Evolutionary conservation across 129 eudicot genomes (phyloP), one percentile per base, ranked within the genome.

Genomic region (Chrysanthemum lavandulifolium): DNA sequence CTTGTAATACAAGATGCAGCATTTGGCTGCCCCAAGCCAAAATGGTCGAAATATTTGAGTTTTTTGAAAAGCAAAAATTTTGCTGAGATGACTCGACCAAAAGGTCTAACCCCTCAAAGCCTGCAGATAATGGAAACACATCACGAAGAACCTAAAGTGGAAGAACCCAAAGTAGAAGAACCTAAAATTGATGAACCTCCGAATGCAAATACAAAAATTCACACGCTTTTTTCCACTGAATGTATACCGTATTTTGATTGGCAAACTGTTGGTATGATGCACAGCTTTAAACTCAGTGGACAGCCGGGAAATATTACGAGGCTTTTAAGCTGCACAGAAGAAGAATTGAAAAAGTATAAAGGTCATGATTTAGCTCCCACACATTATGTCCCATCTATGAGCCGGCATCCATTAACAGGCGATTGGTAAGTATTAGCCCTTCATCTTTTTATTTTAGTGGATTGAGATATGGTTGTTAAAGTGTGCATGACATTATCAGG

Each of bases 331-430:
- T 94, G 99, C 85, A 90, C 99, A 53, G 99, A 94, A 49, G 96
- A 90, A 76, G 93, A 94, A 12, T 65, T 90, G 73, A 84, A 83
- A 82, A 21, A 77, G 63, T 94, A 94, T 72, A 82, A 86, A 74
- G 97, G 99, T 73, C 99, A 79, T 83, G 93, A 94, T 84, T 59
- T 94, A 70, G 97, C 96, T 76, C 96, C 97, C 25, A 94, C 99
- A 14, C 99, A 94, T 83, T 86, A 90, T 73, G 99, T 86, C 60
- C 99, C 99, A 14, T 94, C 99, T 65, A 90, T 94, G 99, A 94
- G 99, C 72, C 87, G 84, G 4, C 96, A 94, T 81, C 97, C 97
- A 13, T 73, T 94, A 55, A 90, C 99, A 4, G 96, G 91, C 72
- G 99, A 94, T 75, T 84, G 97, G 99, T 89, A 89, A 79, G 61